Percentiles rank a stretch among this genome's conserved stretches.
Conservation (phyloP, 495 filamentous ascomycete species). For the Aspergillus nidulans region DNA sequence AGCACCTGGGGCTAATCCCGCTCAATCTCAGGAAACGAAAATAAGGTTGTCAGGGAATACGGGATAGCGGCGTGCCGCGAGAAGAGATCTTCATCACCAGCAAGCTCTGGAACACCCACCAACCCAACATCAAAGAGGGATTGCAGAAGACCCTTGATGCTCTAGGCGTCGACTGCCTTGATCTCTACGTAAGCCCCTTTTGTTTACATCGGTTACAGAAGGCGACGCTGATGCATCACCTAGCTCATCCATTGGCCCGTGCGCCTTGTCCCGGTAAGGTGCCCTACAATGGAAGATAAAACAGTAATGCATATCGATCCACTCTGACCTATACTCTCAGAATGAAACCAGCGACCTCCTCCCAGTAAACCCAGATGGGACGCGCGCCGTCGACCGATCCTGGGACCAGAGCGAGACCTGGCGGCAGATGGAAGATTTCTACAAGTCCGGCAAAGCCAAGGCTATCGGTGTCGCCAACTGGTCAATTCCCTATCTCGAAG, state of each 20-base stretch:
- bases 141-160: background rate
- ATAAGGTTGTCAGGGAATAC: too few relatives aligned
- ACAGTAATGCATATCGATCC: too few relatives aligned
- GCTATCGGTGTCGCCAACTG: conserved; percentile 5
- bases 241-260: too few relatives aligned
- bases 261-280: too few relatives aligned
- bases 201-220: background rate
- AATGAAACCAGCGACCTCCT: background rate
- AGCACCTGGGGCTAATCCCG: too few relatives aligned
- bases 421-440: conserved; percentile 6
- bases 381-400: conserved; percentile 1
- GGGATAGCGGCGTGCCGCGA: conserved; percentile 54
- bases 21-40: too few relatives aligned
- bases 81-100: conserved; percentile 52
- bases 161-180: background rate
- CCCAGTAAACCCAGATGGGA: background rate
- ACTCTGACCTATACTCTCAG: too few relatives aligned
- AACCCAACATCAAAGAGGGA: background rate
- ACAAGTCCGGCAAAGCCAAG: conserved; percentile 1
- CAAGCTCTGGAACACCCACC: conserved; percentile 10
- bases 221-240: background rate
- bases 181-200: conserved; percentile 6
- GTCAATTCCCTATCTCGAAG: conserved; percentile 3
- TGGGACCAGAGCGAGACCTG: conserved; percentile 6
- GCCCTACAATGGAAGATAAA: too few relatives aligned